Evolutionary conservation across 108 stramenopile species (phyloP).

Genomic region (Nannochloropsis gaditana): DNA sequence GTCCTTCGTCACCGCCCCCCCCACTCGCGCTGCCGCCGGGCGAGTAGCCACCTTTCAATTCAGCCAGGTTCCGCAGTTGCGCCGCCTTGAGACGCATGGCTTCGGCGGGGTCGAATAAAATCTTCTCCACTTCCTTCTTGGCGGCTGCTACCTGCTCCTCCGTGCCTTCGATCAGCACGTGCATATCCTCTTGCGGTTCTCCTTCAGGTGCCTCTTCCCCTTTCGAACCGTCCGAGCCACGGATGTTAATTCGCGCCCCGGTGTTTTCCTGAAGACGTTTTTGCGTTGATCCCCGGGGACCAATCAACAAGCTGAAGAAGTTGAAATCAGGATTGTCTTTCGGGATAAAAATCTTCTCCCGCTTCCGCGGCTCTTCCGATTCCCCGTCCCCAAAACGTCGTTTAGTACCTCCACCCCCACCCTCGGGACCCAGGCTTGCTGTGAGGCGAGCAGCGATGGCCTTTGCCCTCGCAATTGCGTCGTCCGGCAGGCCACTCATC

Average conservation of each 20-base stretch:
- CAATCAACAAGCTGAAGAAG: slow-evolving; percentile 54
- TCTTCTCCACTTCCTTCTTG: slow-evolving; percentile 42
- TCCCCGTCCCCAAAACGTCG: neutral
- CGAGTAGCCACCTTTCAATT: slow-evolving; percentile 25
- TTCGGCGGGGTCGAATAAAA: slow-evolving; percentile 52
- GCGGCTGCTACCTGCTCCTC: slow-evolving; percentile 47
- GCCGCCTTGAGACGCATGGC: slow-evolving; percentile 51
- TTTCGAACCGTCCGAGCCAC: slow-evolving; percentile 51
- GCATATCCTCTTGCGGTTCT: slow-evolving; percentile 49
- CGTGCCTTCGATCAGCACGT: slow-evolving; percentile 51
- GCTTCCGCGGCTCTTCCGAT: slow-evolving; percentile 34
- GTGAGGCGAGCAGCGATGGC: slow-evolving; percentile 42
- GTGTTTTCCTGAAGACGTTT: slow-evolving; percentile 55
- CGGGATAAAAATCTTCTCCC: slow-evolving; percentile 50
- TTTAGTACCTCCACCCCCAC: neutral
- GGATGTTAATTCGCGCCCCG: slow-evolving; percentile 55
- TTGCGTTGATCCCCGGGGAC: slow-evolving; percentile 50
- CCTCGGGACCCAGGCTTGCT: neutral
- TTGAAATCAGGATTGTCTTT: slow-evolving; percentile 53
- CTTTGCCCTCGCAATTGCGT: slow-evolving; percentile 45
- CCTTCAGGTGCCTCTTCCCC: slow-evolving; percentile 28
- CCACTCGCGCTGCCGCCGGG: neutral
- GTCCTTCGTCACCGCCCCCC: slow-evolving; percentile 22
- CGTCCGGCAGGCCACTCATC: slow-evolving; percentile 31
- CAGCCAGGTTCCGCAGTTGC: slow-evolving; percentile 48